Conservation (phyloP, 305 asterid species). For the Solanum chacoense region DNA sequence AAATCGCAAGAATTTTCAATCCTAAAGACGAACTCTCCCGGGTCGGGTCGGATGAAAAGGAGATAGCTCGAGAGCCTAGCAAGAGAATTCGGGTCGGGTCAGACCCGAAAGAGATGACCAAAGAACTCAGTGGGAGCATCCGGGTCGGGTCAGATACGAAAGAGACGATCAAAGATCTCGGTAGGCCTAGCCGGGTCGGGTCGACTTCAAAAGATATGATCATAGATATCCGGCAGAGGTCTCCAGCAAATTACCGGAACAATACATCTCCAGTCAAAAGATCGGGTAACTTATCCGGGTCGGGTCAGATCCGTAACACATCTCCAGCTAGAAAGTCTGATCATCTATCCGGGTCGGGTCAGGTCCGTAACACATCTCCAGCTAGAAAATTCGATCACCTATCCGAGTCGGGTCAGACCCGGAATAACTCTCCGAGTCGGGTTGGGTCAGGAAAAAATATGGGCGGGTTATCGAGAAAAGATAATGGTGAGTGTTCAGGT, state of each 20-base stretch:
- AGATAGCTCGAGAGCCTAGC: background rate
- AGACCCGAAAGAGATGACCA: background rate
- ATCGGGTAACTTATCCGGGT: slow-evolving; percentile 23
- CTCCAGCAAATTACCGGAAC: slow-evolving; percentile 26
- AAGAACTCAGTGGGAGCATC: background rate
- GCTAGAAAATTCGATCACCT: slow-evolving; percentile 17
- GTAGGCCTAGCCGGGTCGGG: background rate
- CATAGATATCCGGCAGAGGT: slow-evolving; percentile 16
- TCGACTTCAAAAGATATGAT: background rate
- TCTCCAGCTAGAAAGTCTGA: slow-evolving; percentile 10
- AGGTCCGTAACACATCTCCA: slow-evolving; percentile 14
- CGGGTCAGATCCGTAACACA: slow-evolving; percentile 8
- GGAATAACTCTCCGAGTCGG: slow-evolving; percentile 22
- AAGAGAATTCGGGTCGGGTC: background rate
- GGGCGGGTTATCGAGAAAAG: slow-evolving; percentile 15
- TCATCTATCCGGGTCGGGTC: slow-evolving; percentile 27
- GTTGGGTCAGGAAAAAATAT: slow-evolving; percentile 4
- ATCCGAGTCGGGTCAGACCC: slow-evolving; percentile 23
- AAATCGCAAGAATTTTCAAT: background rate
- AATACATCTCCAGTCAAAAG: slow-evolving; percentile 14
- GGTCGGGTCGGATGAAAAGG: background rate
- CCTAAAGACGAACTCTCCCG: background rate
- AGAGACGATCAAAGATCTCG: background rate
- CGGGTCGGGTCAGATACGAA: background rate
- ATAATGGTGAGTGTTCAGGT: slow-evolving; percentile 31